phyloP scores from a whole-genome alignment of 805 yeast genomes.

The Jamesozyma piceae region DNA sequence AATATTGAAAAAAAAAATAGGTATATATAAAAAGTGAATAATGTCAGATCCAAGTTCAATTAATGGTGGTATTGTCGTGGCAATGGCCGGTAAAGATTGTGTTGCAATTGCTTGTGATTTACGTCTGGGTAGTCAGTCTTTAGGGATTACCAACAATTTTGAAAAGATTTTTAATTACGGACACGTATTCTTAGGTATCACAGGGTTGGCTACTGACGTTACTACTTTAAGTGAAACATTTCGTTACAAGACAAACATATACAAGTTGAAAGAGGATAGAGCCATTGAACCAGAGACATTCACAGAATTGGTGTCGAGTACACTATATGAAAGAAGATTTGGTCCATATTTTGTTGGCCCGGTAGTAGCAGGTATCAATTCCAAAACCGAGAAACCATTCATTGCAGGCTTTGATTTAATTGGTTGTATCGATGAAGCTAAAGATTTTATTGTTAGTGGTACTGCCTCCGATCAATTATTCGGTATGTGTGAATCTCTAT shows the following conservation, averaged over 20 bases:
- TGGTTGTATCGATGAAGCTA: conserved; percentile 92
- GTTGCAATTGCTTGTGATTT: conserved; percentile 95
- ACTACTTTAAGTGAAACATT: conserved; percentile 74
- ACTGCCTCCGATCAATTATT: conserved; percentile 94
- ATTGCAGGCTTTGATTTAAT: conserved; percentile 92
- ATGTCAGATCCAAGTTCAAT: conserved; percentile 77
- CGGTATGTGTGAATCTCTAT: conserved; percentile 97
- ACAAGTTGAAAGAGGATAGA: conserved; percentile 85
- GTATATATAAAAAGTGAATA: not conserved
- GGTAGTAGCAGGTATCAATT: conserved; percentile 86
- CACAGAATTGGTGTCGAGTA: conserved; percentile 83
- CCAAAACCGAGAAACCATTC: conserved; percentile 75
- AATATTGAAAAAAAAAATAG: too few relatives aligned
- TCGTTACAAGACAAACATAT: conserved; percentile 76
- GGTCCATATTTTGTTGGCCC: conserved; percentile 98
- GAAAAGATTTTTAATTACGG: conserved; percentile 86
- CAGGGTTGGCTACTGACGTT: conserved; percentile 94
- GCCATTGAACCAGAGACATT: conserved; percentile 86
- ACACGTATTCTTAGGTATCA: conserved; percentile 78
- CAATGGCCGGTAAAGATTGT: conserved; percentile 98
- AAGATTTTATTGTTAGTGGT: conserved; percentile 91
- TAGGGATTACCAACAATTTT: conserved; percentile 86
- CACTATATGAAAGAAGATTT: conserved; percentile 82
- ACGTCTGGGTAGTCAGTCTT: conserved; percentile 85
- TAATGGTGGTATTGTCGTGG: conserved; percentile 93